Percentiles rank a stretch among this genome's conserved stretches.
Evolutionary conservation across 2,329 filamentous ascomycete genomes (phyloP).

Genomic region (Fusarium zealandicum): DNA sequence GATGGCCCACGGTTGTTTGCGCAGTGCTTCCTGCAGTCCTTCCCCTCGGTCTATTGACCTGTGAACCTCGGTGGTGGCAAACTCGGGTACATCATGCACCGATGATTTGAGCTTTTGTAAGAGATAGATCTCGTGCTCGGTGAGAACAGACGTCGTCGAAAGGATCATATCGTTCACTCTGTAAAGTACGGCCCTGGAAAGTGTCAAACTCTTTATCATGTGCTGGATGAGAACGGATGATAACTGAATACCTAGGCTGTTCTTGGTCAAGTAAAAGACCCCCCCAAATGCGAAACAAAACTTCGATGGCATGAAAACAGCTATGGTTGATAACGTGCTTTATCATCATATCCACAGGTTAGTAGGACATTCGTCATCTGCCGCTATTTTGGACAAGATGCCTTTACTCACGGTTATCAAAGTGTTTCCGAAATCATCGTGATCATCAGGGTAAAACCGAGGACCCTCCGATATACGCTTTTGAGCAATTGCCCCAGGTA

Average conservation of each 20-base stretch:
- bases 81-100: background rate
- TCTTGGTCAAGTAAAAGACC: background rate
- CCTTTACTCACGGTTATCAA: background rate
- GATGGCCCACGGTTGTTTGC: background rate
- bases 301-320: background rate
- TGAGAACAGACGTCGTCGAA: background rate
- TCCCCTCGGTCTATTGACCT: background rate
- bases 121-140: background rate
- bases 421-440: background rate
- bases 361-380: background rate
- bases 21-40: background rate
- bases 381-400: background rate
- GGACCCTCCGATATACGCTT: background rate
- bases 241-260: background rate
- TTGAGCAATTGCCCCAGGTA: background rate
- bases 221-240: background rate
- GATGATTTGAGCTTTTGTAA: background rate
- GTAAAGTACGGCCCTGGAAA: background rate
- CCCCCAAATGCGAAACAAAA: background rate
- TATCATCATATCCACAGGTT: background rate
- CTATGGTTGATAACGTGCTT: background rate
- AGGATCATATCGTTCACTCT: background rate
- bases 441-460: background rate
- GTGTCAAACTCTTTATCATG: background rate
- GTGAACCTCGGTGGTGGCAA: background rate